These are phyloP conservation scores for Mucor racemosus DNA, from an alignment of 371 early-diverging fungal species.

Conservation along the genomic window DNA sequence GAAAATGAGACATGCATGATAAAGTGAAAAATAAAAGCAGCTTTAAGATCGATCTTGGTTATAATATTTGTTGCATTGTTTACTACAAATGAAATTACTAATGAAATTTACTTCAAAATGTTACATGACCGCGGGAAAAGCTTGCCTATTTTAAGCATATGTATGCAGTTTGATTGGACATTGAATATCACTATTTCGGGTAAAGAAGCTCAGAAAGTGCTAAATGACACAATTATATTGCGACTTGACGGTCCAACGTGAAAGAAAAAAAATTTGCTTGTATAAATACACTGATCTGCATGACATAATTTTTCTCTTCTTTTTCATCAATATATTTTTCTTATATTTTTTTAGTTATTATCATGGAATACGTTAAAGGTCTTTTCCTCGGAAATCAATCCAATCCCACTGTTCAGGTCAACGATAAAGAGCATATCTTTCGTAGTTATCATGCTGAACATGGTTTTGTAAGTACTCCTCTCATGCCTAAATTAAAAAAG, in stretches of 20 bases:
- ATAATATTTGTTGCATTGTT: background rate
- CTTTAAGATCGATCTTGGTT: background rate
- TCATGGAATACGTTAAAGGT: conserved; percentile 29
- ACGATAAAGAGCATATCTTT: conserved; percentile 53
- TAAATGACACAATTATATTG: too few species aligned
- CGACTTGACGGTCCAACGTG: background rate
- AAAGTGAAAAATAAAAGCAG: background rate
- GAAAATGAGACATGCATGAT: too few species aligned
- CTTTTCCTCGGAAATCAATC: conserved; percentile 35
- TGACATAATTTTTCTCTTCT: conserved; percentile 13
- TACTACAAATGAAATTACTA: background rate
- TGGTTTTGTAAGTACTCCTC: conserved; percentile 49
- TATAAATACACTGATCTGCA: conserved; percentile 9
- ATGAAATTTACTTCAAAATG: too few species aligned
- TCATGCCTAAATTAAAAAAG: conserved; percentile 41
- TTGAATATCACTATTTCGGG: too few species aligned
- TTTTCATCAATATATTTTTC: background rate
- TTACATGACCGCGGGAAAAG: too few species aligned
- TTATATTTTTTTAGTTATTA: background rate
- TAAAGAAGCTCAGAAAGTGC: too few species aligned
- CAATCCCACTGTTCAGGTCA: conserved; percentile 47
- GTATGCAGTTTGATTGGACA: too few species aligned
- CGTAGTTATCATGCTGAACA: conserved; percentile 46
- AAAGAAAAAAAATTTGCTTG: background rate
- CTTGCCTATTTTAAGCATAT: too few species aligned